Evolutionary conservation across 2,329 filamentous ascomycete genomes (phyloP).

Genomic region (Davidsoniella virescens): DNA sequence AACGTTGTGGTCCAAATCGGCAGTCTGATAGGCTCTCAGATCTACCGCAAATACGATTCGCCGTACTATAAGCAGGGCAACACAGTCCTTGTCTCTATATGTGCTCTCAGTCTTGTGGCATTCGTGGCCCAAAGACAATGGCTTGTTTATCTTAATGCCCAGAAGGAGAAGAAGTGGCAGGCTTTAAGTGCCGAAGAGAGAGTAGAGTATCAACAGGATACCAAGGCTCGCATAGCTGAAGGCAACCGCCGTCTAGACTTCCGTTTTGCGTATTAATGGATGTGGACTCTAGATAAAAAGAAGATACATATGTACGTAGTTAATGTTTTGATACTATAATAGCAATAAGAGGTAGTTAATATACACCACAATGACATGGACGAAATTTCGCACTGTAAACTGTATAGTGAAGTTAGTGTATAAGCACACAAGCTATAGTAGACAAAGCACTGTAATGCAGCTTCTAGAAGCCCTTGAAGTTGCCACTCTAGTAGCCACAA

Average conservation of each 20-base stretch:
- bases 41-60: slow-evolving; percentile 30
- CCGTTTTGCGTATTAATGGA: slow-evolving; percentile 11
- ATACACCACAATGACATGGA: neutral
- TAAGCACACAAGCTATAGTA: no score
- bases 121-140: slow-evolving; percentile 26
- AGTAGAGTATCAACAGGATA: slow-evolving; percentile 10
- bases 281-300: neutral
- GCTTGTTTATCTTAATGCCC: slow-evolving; percentile 25
- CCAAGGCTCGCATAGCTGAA: slow-evolving; percentile 13
- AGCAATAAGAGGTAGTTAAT: no score
- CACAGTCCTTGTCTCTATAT: slow-evolving; percentile 18
- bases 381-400: no score
- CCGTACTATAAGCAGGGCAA: slow-evolving; percentile 30
- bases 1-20: slow-evolving; percentile 30
- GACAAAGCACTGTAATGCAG: no score
- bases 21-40: slow-evolving; percentile 29
- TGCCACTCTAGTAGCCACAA: no score
- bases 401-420: no score
- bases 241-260: slow-evolving; percentile 15
- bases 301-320: neutral
- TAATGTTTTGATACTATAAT: neutral
- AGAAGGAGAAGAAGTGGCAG: slow-evolving; percentile 11
- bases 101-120: slow-evolving; percentile 18
- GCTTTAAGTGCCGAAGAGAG: slow-evolving; percentile 11
- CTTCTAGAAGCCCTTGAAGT: no score